Evolutionary conservation across 768 basidiomycete species (phyloP).

Genomic region (Lactifluus volemus): DNA sequence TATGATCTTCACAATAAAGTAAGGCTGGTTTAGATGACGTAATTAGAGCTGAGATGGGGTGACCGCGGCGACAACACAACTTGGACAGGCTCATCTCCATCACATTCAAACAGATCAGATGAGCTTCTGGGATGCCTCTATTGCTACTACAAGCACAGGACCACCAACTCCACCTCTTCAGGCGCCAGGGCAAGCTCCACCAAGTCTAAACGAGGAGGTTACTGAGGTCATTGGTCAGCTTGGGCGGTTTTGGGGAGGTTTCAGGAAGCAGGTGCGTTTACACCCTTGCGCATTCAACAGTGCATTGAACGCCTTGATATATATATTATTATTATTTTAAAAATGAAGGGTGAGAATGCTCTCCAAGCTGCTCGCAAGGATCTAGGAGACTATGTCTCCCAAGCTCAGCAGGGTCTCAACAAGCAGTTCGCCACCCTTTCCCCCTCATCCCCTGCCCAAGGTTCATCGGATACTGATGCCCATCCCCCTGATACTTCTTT

Average conservation of each 20-base stretch:
- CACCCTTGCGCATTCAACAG: background rate
- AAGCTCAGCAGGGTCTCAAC: constrained; percentile 70
- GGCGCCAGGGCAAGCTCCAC: constrained; percentile 36
- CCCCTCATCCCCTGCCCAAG: background rate
- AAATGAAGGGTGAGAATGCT: constrained; percentile 54
- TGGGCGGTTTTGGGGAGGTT: constrained; percentile 83
- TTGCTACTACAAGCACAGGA: background rate
- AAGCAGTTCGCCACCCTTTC: constrained; percentile 40
- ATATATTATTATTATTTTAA: background rate
- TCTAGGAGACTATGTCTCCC: constrained; percentile 58
- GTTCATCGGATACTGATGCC: constrained; percentile 10
- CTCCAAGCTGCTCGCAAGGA: constrained; percentile 67
- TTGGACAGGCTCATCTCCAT: background rate
- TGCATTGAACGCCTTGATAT: background rate
- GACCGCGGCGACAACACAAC: background rate
- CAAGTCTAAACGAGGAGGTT: constrained; percentile 77
- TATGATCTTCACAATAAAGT: too few species aligned
- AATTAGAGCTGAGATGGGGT: too few species aligned
- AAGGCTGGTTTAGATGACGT: too few species aligned
- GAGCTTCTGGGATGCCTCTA: constrained; percentile 18
- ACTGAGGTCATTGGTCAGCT: constrained; percentile 83
- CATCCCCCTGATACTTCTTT: constrained; percentile 21
- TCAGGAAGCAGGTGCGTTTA: constrained; percentile 70
- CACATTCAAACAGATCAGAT: constrained; percentile 21
- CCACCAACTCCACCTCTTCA: constrained; percentile 14